phyloP scores from a whole-genome alignment of 2,329 filamentous ascomycete species.

The Colletotrichum sp. region DNA sequence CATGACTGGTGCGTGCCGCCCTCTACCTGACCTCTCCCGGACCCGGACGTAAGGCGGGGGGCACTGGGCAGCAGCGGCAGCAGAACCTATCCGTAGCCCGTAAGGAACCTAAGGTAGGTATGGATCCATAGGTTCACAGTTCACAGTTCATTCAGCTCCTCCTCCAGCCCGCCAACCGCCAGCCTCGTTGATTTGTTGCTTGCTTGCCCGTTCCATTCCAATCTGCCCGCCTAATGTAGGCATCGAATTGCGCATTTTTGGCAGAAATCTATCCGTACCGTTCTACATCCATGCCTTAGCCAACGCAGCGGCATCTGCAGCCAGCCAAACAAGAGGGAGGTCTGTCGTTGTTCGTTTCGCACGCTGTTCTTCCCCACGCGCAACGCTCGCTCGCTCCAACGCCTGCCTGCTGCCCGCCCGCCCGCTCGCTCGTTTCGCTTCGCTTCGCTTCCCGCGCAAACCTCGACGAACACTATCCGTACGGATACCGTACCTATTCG shows the following conservation, averaged over 20 bases:
- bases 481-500: neutral
- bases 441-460: constrained; percentile 19
- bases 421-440: neutral
- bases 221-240: neutral
- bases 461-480: neutral
- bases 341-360: neutral
- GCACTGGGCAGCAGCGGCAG: neutral
- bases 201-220: neutral
- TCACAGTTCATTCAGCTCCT: constrained; percentile 9
- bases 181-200: constrained; percentile 15
- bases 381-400: neutral
- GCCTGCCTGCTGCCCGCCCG: neutral
- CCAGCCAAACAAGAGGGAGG: neutral
- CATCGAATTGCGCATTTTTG: neutral
- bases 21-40: neutral
- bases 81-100: neutral
- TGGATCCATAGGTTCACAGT: neutral
- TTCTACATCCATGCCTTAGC: neutral
- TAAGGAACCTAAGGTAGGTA: neutral
- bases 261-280: neutral
- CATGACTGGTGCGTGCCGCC: neutral
- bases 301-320: neutral
- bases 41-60: neutral
- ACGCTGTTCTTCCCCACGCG: constrained; percentile 6
- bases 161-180: neutral